Percentiles rank a stretch among this genome's conserved stretches.
Evolutionary conservation across 495 filamentous ascomycete species (phyloP).

Genomic region (Hyaloscypha finlandica): DNA sequence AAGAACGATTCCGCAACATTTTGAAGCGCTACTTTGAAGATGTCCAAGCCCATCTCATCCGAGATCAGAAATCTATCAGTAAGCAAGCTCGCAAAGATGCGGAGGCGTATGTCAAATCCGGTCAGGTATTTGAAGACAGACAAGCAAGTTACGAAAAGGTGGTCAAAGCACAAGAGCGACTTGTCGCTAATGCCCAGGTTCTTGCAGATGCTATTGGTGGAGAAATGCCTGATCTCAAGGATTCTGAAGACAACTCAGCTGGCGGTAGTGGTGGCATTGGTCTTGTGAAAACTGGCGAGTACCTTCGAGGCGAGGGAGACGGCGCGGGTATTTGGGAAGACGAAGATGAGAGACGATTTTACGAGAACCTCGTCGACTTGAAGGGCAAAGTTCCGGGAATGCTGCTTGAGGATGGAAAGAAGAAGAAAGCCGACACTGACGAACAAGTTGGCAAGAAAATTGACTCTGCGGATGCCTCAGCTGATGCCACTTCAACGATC

Average conservation of each 20-base stretch:
- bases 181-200: constrained; percentile 86
- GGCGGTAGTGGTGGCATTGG: constrained; percentile 77
- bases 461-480: constrained; percentile 45
- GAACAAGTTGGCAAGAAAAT: constrained; percentile 63
- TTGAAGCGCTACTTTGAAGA: constrained; percentile 91
- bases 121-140: constrained; percentile 97
- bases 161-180: constrained; percentile 85
- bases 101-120: constrained; percentile 97
- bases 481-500: constrained; percentile 32
- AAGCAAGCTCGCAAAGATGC: constrained; percentile 89
- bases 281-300: constrained; percentile 91
- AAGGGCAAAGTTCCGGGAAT: constrained; percentile 95
- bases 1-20: constrained; percentile 84
- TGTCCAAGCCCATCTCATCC: constrained; percentile 83
- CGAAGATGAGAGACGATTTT: constrained; percentile 95
- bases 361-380: constrained; percentile 93
- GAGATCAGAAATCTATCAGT: constrained; percentile 83
- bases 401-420: constrained; percentile 90
- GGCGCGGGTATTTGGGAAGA: constrained; percentile 99
- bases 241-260: constrained; percentile 67
- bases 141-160: constrained; percentile 95
- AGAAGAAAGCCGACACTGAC: constrained; percentile 79
- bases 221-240: constrained; percentile 94
- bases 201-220: constrained; percentile 83
- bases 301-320: constrained; percentile 84